These are phyloP conservation scores for Helicostylum pulchrum DNA, from an alignment of 192 early-diverging fungal genomes.

Conservation along the genomic window DNA sequence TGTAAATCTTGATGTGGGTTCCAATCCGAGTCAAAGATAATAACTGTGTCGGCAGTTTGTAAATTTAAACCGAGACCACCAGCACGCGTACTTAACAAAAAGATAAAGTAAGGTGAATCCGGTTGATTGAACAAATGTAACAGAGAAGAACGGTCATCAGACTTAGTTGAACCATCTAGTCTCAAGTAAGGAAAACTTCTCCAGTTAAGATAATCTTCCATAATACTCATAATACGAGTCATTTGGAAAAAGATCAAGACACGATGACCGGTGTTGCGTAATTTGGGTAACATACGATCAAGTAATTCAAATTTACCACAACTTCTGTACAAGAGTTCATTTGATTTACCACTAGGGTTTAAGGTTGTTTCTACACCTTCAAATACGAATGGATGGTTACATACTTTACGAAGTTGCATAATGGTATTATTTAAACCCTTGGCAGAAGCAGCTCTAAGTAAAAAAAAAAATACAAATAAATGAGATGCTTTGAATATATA, in stretches of 20 bases:
- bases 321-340: slow-evolving; percentile 76
- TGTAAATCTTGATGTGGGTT: slow-evolving; percentile 98
- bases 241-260: slow-evolving; percentile 82
- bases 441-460: slow-evolving; percentile 39
- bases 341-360: slow-evolving; percentile 67
- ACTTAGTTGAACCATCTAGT: slow-evolving; percentile 88
- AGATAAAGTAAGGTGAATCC: slow-evolving; percentile 80
- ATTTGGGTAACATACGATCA: slow-evolving; percentile 93
- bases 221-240: slow-evolving; percentile 93
- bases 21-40: slow-evolving; percentile 98
- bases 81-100: slow-evolving; percentile 92
- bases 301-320: slow-evolving; percentile 97
- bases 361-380: slow-evolving; percentile 84
- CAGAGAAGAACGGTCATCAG: slow-evolving; percentile 79
- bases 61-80: slow-evolving; percentile 96
- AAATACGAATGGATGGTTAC: slow-evolving; percentile 98
- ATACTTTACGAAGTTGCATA: slow-evolving; percentile 98
- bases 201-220: slow-evolving; percentile 89
- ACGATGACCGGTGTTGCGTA: slow-evolving; percentile 76
- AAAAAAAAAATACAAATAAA: slow-evolving; percentile 5
- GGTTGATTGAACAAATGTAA: slow-evolving; percentile 81
- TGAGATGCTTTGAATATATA: background rate
- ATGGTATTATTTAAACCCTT: slow-evolving; percentile 92
- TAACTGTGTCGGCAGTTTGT: slow-evolving; percentile 96
- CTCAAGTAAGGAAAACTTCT: slow-evolving; percentile 74